Evolutionary conservation across 2,329 filamentous ascomycete genomes (phyloP).

Genomic region (Fusarium brachygibbosum): DNA sequence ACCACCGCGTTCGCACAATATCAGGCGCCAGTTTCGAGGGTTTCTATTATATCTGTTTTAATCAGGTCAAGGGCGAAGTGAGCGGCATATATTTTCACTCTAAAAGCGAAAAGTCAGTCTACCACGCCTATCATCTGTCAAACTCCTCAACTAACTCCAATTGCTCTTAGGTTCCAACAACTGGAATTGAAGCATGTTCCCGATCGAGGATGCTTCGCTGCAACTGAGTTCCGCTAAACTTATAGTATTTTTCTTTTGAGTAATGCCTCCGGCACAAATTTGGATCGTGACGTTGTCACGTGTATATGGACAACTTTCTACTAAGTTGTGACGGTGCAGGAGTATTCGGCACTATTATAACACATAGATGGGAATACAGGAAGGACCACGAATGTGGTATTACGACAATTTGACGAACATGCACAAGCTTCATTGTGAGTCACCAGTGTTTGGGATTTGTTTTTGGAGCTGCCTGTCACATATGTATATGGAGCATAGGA

Average conservation of each 20-base stretch:
- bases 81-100: slow-evolving; percentile 98
- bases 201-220: slow-evolving; percentile 84
- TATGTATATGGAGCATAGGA: slow-evolving; percentile 41
- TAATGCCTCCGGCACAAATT: slow-evolving; percentile 4
- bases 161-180: slow-evolving; percentile 81
- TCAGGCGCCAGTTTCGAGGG: slow-evolving; percentile 96
- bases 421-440: slow-evolving; percentile 31
- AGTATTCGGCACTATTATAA: slow-evolving; percentile 31
- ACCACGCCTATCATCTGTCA: neutral
- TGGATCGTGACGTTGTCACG: slow-evolving; percentile 10
- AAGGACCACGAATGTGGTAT: slow-evolving; percentile 37
- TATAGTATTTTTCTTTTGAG: neutral
- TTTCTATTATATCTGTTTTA: slow-evolving; percentile 99
- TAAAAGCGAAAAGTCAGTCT: slow-evolving; percentile 92
- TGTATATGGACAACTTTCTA: slow-evolving; percentile 17
- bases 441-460: slow-evolving; percentile 35
- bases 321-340: slow-evolving; percentile 20
- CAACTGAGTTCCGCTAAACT: slow-evolving; percentile 80
- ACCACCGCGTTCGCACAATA: slow-evolving; percentile 91
- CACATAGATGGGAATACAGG: slow-evolving; percentile 45
- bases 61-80: slow-evolving; percentile 87
- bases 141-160: slow-evolving; percentile 3
- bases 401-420: slow-evolving; percentile 37
- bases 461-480: slow-evolving; percentile 33
- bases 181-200: slow-evolving; percentile 90